Base-by-base conservation (phyloP, 176 grass and related monocot genomes). In the Lolium multiflorum region DNA sequence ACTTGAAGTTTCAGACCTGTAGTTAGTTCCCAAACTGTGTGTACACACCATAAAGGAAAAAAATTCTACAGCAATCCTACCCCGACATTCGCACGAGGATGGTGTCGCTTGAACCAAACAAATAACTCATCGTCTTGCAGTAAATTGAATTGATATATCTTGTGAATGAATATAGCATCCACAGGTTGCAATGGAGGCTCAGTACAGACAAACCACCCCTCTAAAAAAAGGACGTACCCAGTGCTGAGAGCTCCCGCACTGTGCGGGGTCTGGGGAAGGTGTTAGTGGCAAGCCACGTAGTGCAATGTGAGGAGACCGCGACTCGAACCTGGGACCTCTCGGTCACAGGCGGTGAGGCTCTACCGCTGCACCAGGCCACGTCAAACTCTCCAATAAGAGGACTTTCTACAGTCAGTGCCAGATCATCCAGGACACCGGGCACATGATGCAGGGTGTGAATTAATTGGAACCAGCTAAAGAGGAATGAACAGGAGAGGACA, bases 401-500 rank as follows among this genome's bases (percentile, higher is more conserved):
- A 76, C 69, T 81, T 49, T 67, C 24, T 9, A 37, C 47, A 81
- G 82, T 59, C 82, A 20, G 80, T 74, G 74, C 74, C 65, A 66
- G 56, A 74, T 79, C 74, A 78, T 72, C 47, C 77, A 47, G 74
- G 25, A 48, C 47, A n/a, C 57, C 17, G 17, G 65, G 58, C 72
- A 54, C 46, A 64, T 46, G 18, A 66, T 39, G 78, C 55, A 55
- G 52, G 46, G 64, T 22, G 64, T 37, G 38, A 79, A 83, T 20
- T 71, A 64, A 79, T 25, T 78, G 63, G 43, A 43, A 62, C 26
- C 52, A 44, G 71, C 44, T 16, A 10, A 14, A 50, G 31, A 56
- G 72, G 66, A 50, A 65, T 24, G 79, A 87, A 74, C 84, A 74
- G 65, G 66, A 61, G 51, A 57, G 55, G 55, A 35, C 82, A 74